A percentile compares a stretch with the other conserved stretches of the same genome.
phyloP scores from a whole-genome alignment of 192 early-diverging fungal genomes.

The Chytriomyces confervae region DNA sequence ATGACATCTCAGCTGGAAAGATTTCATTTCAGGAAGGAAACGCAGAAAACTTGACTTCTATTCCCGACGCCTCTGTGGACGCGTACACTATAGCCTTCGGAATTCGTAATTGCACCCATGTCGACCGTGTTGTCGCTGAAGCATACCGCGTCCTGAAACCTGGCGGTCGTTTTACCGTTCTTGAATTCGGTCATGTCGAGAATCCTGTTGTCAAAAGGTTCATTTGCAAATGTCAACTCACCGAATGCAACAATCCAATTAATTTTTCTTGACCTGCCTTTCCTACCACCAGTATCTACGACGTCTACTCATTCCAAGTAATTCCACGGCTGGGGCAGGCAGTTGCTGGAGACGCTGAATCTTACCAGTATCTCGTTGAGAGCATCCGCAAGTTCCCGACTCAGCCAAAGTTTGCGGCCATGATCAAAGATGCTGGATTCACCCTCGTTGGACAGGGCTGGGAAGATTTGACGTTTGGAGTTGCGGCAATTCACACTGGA shows the following conservation, averaged over 20 bases:
- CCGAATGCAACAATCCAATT: background rate
- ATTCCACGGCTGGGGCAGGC: conserved; percentile 88
- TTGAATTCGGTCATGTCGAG: conserved; percentile 90
- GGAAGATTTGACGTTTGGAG: conserved; percentile 96
- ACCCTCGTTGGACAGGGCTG: conserved; percentile 85
- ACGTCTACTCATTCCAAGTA: conserved; percentile 91
- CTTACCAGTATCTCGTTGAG: conserved; percentile 98
- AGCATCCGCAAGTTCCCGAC: conserved; percentile 92
- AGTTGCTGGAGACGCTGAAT: conserved; percentile 86
- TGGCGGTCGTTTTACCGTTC: conserved; percentile 93
- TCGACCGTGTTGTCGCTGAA: conserved; percentile 85
- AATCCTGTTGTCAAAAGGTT: conserved; percentile 85
- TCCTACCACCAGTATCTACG: conserved; percentile 70
- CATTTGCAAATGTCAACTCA: conserved; percentile 24
- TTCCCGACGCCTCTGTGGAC: conserved; percentile 82
- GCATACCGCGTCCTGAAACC: conserved; percentile 94
- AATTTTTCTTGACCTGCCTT: background rate
- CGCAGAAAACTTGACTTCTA: conserved; percentile 80
- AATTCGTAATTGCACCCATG: conserved; percentile 95
- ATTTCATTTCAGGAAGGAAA: conserved; percentile 84
- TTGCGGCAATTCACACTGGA: conserved; percentile 94
- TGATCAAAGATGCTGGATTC: conserved; percentile 92
- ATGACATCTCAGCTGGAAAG: conserved; percentile 55
- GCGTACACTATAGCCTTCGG: conserved; percentile 98
- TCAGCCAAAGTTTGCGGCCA: conserved; percentile 87